Evolutionary conservation across 2,329 filamentous ascomycete species (phyloP).

Genomic region (Bretziella fagacearum): DNA sequence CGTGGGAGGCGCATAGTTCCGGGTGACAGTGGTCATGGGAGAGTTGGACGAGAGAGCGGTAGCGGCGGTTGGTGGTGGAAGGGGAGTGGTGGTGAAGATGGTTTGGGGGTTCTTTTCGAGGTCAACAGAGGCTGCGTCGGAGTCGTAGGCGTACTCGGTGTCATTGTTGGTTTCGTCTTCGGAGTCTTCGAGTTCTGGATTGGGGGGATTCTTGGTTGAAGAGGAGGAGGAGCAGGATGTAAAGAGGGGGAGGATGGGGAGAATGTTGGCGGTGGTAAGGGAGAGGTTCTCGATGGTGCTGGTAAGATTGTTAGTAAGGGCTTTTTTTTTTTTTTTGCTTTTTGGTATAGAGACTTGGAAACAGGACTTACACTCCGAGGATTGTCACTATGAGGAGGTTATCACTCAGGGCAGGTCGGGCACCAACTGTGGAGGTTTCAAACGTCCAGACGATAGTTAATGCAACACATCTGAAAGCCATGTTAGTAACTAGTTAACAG

Average conservation of each 20-base stretch:
- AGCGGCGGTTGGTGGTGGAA: not conserved
- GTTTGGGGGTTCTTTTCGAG: not conserved
- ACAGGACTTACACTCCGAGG: conserved; percentile 20
- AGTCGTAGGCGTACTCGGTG: not conserved
- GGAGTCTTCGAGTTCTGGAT: not conserved
- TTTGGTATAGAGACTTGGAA: not conserved
- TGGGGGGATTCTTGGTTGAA: not conserved
- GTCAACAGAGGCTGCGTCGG: not conserved
- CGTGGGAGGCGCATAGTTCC: not conserved
- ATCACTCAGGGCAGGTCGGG: conserved; percentile 19
- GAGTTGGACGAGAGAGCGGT: not conserved
- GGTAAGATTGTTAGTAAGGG: not conserved
- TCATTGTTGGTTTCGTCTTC: not conserved
- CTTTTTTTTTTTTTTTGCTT: no score
- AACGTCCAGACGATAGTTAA: conserved; percentile 23
- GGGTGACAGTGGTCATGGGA: not conserved
- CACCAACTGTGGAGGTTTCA: conserved; percentile 20
- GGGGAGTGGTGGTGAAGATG: not conserved
- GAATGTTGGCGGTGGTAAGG: conserved; percentile 23
- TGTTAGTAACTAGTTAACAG: not conserved
- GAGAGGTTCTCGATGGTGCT: conserved; percentile 25
- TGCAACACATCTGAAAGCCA: conserved; percentile 19
- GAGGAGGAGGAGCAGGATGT: not conserved
- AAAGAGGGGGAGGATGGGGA: conserved; percentile 22
- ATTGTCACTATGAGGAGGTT: conserved; percentile 21